Evolutionary conservation across 1,284 basidiomycete genomes (phyloP).

Genomic region (Rhodotorula sp.): DNA sequence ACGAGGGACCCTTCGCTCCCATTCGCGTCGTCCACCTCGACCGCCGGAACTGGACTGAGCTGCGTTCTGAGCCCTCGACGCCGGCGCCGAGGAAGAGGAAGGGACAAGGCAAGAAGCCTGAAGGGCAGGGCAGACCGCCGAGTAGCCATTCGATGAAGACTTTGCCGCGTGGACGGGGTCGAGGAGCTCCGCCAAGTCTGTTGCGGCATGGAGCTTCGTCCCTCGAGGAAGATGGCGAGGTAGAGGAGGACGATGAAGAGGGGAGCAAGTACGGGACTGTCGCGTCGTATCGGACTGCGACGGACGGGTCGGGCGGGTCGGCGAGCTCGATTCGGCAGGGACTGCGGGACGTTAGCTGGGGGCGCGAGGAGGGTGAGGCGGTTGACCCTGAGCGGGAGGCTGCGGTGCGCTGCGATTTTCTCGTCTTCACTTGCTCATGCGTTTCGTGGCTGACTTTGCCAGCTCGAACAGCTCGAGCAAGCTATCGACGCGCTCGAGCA

Average conservation of each 20-base stretch:
- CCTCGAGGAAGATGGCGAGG: background rate
- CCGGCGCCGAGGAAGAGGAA: background rate
- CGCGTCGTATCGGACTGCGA: constrained; percentile 20
- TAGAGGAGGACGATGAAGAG: background rate
- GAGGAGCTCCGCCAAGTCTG: background rate
- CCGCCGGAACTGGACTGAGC: background rate
- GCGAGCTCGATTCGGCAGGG: background rate
- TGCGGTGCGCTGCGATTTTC: background rate
- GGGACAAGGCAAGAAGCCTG: too few species aligned
- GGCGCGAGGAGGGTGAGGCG: background rate
- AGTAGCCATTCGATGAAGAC: constrained; percentile 29
- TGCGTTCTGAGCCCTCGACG: background rate
- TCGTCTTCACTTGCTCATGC: too few species aligned
- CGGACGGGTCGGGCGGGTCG: background rate
- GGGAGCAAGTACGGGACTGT: constrained; percentile 11
- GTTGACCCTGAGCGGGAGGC: constrained; percentile 2
- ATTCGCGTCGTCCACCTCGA: constrained; percentile 8
- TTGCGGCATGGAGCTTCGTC: background rate
- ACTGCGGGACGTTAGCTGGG: background rate
- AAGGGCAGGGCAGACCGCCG: constrained; percentile 2
- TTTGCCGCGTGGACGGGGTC: background rate
- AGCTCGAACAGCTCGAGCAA: background rate
- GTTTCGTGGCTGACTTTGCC: too few species aligned
- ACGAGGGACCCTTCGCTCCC: constrained; percentile 19
- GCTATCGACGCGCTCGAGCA: constrained; percentile 17